Evolutionary conservation across 2,329 filamentous ascomycete genomes (phyloP).

Genomic region (Tolypocladium sp.): DNA sequence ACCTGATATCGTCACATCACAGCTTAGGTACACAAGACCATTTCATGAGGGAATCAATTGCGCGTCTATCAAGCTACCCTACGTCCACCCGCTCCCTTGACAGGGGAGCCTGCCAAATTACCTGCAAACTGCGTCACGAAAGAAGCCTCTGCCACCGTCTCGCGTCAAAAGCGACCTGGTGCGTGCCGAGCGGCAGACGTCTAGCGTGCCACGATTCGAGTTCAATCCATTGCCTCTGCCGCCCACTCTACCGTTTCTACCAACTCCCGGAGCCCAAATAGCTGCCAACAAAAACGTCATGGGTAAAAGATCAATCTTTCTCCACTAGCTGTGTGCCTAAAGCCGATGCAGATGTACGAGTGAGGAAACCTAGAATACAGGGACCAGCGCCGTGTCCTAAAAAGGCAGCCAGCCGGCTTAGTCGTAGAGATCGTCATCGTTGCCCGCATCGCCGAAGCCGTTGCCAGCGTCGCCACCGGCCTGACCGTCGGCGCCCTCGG

Average conservation of each 20-base stretch:
- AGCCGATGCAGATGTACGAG: slow-evolving; percentile 23
- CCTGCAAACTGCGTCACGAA: not conserved
- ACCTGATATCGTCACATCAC: not conserved
- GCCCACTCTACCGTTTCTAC: slow-evolving; percentile 18
- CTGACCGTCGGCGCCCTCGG: slow-evolving; percentile 58
- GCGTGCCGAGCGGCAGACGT: slow-evolving; percentile 2
- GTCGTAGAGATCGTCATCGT: slow-evolving; percentile 96
- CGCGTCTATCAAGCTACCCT: slow-evolving; percentile 8
- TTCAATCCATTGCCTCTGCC: slow-evolving; percentile 2
- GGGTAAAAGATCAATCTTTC: slow-evolving; percentile 2
- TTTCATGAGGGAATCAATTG: slow-evolving; percentile 2
- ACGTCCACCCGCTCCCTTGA: not conserved
- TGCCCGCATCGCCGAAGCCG: slow-evolving; percentile 75
- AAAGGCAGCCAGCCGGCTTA: slow-evolving; percentile 39
- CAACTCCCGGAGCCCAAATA: slow-evolving; percentile 23
- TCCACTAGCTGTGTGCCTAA: not conserved
- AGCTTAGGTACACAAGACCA: not conserved
- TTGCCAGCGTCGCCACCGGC: slow-evolving; percentile 46
- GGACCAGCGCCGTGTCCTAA: slow-evolving; percentile 12
- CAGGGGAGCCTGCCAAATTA: not conserved
- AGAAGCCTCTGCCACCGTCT: not conserved
- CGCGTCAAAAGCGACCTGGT: not conserved
- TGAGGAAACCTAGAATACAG: slow-evolving; percentile 39
- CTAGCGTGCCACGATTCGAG: slow-evolving; percentile 4
- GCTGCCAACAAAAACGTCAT: slow-evolving; percentile 14